Evolutionary conservation across 345 rosid species (phyloP).

Genomic region (Aquilaria sinensis): DNA sequence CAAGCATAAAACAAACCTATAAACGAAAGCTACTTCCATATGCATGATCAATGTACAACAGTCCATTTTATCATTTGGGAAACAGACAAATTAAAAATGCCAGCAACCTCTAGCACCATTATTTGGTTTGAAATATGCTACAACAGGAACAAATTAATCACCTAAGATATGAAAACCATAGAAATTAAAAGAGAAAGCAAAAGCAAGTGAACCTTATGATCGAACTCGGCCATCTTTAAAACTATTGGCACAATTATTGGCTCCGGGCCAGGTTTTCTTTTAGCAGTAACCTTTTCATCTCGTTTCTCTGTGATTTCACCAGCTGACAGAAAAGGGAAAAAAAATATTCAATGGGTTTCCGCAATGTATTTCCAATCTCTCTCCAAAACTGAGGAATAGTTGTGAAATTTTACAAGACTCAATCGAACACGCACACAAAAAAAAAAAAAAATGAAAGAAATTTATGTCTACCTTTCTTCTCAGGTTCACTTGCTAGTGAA

Average conservation of each 20-base stretch:
- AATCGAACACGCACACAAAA: neutral
- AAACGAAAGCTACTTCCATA: conserved; percentile 2
- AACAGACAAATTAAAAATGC: neutral
- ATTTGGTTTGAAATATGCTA: too few species aligned
- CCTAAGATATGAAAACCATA: neutral
- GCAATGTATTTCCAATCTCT: conserved; percentile 4
- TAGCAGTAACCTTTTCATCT: conserved; percentile 18
- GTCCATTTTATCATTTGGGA: neutral
- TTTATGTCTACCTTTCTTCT: conserved; percentile 31
- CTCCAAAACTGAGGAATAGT: neutral
- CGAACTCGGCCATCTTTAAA: conserved; percentile 89
- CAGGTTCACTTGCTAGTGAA: conserved; percentile 27
- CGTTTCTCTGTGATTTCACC: conserved; percentile 39
- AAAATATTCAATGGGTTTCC: conserved; percentile 9
- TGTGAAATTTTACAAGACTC: too few species aligned
- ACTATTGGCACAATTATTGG: conserved; percentile 84
- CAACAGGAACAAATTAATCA: too few species aligned
- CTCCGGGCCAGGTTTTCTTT: conserved; percentile 63
- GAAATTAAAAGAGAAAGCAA: conserved; percentile 5
- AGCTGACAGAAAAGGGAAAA: conserved; percentile 14
- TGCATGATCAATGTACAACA: neutral
- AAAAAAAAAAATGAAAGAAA: neutral
- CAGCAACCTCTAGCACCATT: neutral
- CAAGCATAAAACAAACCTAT: conserved; percentile 3
- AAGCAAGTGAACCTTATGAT: conserved; percentile 63